Conservation (phyloP, 345 rosid genomes). For the Citrus sinensis region DVS_A1.0 CM039164.1:28548501-28549000, state of each 20-base stretch:
- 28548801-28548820: not conserved
- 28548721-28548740: conserved; percentile 8
- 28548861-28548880: not conserved
- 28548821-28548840: not conserved
- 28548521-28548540: conserved; percentile 76
- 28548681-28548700: conserved; percentile 28
- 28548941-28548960: too few species aligned
- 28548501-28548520: conserved; percentile 93
- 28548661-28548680: conserved; percentile 19
- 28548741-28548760: not conserved
- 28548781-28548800: not conserved
- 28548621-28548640: not conserved
- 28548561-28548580: conserved; percentile 60
- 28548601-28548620: not conserved
- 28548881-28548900: too few species aligned
- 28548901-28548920: not conserved
- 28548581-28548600: conserved; percentile 35
- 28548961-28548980: not conserved
- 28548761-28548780: not conserved
- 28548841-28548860: not conserved
- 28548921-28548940: not conserved
- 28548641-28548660: conserved; percentile 1
- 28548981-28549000: not conserved
- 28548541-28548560: conserved; percentile 77
- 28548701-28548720: conserved; percentile 28